These are phyloP conservation scores for thale cress (Arabidopsis thaliana) DNA, from an alignment of 345 rosid species.

Conservation along the genomic window TAIR10.1 NC_003070.9:17798501-17799000, in stretches of 20 bases:
- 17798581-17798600: slow-evolving; percentile 20
- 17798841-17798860: background rate
- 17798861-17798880: background rate
- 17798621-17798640: slow-evolving; percentile 17
- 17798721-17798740: background rate
- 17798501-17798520: background rate
- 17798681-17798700: slow-evolving; percentile 15
- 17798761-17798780: slow-evolving; percentile 32
- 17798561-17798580: background rate
- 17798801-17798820: background rate
- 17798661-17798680: background rate
- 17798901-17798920: background rate
- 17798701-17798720: background rate
- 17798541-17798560: slow-evolving; percentile 5
- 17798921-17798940: slow-evolving; percentile 9
- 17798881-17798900: slow-evolving; percentile 4
- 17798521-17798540: background rate
- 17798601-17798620: slow-evolving; percentile 23
- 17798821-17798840: background rate
- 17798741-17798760: background rate
- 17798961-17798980: background rate
- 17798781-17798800: slow-evolving; percentile 31
- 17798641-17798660: background rate
- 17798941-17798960: slow-evolving; percentile 20
- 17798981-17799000: background rate